Evolutionary conservation across 495 filamentous ascomycete species (phyloP), one percentile per base, ranked within the genome.

Genomic region (Hypoxylon lenormandii): DNA sequence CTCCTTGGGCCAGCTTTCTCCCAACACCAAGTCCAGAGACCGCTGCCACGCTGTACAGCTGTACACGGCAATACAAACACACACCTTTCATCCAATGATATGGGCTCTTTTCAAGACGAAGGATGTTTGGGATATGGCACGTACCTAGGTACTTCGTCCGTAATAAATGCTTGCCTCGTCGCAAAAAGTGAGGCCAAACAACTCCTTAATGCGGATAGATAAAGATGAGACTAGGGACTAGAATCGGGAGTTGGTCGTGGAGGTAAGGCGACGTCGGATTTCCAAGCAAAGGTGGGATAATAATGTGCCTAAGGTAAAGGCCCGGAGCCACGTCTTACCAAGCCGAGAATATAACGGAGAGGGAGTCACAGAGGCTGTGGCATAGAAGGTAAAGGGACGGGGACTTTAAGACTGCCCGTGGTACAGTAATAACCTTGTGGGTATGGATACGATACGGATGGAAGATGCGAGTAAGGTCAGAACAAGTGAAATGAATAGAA

Each of bases 41-140:
- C 26, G 57, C 54, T 33, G 68, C 68, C 68, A 71, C 68, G 68
- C 68, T 63, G 62, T 71, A 62, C 68, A 59, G 68, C 68, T 63
- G 62, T 71, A 62, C 68, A 59, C 52, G 58, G 62, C 68, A 63
- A 60, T 59, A 71, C 68, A 62, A 55, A 54, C 52, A 42, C 18
- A n/a, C 53, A 22, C 40, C 5, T 2, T 45, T 13, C 19, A 54
- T 30, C 43, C 18, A 56, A 54, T 56, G 36, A 28, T 50, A 55
- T 16, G 12, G 26, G 26, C 15, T n/a, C 13, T 23, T 26, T 54
- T 40, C 22, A 18, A 12, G 26, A 13, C 60, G 45, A 50, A 12
- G 36, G 36, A 38, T 42, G 12, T 8, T 28, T 40, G 13, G 40
- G 22, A n/a, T 12, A 66, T 8, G 36, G 18, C 40, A 53, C 67